Conservation (phyloP, 768 basidiomycete genomes). For the Mycena sanguinolenta region DNA sequence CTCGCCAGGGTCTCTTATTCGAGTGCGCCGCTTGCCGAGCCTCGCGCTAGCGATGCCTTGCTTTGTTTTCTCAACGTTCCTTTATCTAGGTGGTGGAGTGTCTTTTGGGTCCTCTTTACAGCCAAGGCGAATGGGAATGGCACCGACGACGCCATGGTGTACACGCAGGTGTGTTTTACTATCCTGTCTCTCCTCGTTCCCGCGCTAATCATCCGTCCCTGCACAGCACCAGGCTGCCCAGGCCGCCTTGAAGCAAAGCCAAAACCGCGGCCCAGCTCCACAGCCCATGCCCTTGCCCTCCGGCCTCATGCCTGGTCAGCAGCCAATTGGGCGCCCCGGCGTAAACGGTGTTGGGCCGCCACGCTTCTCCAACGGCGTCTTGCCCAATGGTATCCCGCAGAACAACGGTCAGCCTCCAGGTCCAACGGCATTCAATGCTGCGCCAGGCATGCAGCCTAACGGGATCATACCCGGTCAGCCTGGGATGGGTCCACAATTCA, state of each 20-base stretch:
- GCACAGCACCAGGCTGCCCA: constrained; percentile 54
- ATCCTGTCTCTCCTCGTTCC: constrained; percentile 30
- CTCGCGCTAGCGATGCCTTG: constrained; percentile 10
- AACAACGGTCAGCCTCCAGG: constrained; percentile 41
- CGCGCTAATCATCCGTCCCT: constrained; percentile 16
- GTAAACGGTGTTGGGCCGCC: constrained; percentile 38
- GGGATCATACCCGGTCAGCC: constrained; percentile 42
- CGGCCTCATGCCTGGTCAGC: constrained; percentile 46
- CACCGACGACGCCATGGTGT: constrained; percentile 79
- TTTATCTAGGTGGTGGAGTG: constrained; percentile 83
- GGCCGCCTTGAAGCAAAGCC: constrained; percentile 33
- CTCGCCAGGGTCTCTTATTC: constrained; percentile 85
- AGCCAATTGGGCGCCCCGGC: constrained; percentile 40
- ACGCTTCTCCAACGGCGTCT: constrained; percentile 44
- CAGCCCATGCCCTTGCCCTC: constrained; percentile 33
- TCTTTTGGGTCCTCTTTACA: constrained; percentile 89
- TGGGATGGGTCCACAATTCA: constrained; percentile 42
- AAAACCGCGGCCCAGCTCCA: constrained; percentile 41
- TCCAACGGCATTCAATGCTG: constrained; percentile 49
- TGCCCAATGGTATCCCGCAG: constrained; percentile 46
- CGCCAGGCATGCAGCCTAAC: constrained; percentile 36
- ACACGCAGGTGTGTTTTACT: constrained; percentile 70
- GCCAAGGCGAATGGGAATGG: constrained; percentile 79
- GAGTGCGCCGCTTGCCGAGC: constrained; percentile 64
- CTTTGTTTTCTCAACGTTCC: constrained; percentile 30